Base-by-base conservation (phyloP, 2,329 filamentous ascomycete species). In the Apiospora pterosperma region DNA sequence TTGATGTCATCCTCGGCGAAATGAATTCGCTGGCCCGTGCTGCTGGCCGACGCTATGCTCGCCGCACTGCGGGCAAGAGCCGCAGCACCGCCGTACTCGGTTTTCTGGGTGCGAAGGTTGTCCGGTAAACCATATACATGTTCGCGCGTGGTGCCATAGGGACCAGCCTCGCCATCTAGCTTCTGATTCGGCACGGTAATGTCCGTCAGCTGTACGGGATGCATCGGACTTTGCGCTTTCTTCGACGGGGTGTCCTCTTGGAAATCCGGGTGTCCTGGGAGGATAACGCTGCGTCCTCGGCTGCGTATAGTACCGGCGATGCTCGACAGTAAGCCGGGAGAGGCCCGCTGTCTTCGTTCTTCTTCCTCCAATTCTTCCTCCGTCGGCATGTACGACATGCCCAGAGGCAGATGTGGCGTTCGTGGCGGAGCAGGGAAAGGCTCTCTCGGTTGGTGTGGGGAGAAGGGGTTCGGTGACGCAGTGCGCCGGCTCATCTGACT, bases 361-460 rank as follows among this genome's bases (percentile, higher is more conserved):
- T 86, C 85, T 38, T 84, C 81, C 12, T 87, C 80, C 63, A 89
- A 87, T 23, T 90, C 85, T 11, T 89, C 85, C 48, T 25, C 48
- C 21, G 85, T 84, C 0, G 93, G 93, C 74, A 97, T 92, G 39
- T 87, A 88, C 0, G 93, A 92, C 92, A 97, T 96, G 59, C 95
- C 95, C 10, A 97, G 80, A 0, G 93, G 93, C 1, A 91, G 92
- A 73, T 96, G 92, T 0, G 70, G 77, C 5, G 74, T 76, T 1
- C 72, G 67, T 7, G 78, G 76, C 23, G 79, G 72, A 39, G 59
- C 59, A 10, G 41, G 58, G 41, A 66, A 66, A 21, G 62, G 58
- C 8, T 60, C 77, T 75, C 48, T 76, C 67, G 71, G 71, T 63
- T 39, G 60, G 60, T 76, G 68, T 67, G 77, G 65, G 69, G 71